A percentile compares a stretch with the other conserved stretches of the same genome.
Evolutionary conservation across 2,329 filamentous ascomycete genomes (phyloP).

Genomic region (Aureobasidium sp.): DNA sequence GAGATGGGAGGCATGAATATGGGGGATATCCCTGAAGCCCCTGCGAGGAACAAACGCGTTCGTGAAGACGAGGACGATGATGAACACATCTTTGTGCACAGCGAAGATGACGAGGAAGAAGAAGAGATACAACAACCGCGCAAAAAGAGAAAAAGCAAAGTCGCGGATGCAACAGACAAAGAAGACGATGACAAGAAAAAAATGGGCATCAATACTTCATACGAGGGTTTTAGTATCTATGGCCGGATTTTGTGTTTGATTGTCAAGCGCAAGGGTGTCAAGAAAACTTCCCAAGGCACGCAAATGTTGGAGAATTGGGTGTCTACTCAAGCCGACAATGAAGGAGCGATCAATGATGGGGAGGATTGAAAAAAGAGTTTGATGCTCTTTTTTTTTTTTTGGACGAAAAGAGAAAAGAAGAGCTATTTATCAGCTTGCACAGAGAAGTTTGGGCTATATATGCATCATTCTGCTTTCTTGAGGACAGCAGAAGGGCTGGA

Average conservation of each 20-base stretch:
- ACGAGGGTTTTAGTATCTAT: slow-evolving; percentile 94
- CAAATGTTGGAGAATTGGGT: slow-evolving; percentile 35
- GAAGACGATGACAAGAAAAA: slow-evolving; percentile 79
- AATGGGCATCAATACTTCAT: slow-evolving; percentile 72
- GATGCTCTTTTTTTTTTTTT: too few relatives aligned
- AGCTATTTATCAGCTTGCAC: background rate
- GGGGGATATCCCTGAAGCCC: slow-evolving; percentile 45
- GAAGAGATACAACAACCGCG: slow-evolving; percentile 25
- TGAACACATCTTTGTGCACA: slow-evolving; percentile 30
- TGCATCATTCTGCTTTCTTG: background rate
- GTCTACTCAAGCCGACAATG: slow-evolving; percentile 29
- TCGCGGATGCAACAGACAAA: slow-evolving; percentile 18
- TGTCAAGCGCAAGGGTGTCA: slow-evolving; percentile 61
- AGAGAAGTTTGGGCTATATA: background rate
- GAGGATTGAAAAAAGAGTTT: slow-evolving; percentile 20
- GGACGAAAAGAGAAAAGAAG: background rate
- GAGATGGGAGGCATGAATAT: slow-evolving; percentile 36
- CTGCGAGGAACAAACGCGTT: slow-evolving; percentile 18
- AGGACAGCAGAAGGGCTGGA: background rate
- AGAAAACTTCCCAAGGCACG: slow-evolving; percentile 25
- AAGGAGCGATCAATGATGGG: slow-evolving; percentile 26
- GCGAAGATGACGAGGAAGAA: slow-evolving; percentile 30
- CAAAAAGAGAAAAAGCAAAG: slow-evolving; percentile 23
- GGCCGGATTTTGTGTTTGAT: slow-evolving; percentile 87
- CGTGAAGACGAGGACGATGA: slow-evolving; percentile 19